Base-by-base conservation (phyloP, 2,329 filamentous ascomycete genomes). In the Trichoderma simmonsii region DNA sequence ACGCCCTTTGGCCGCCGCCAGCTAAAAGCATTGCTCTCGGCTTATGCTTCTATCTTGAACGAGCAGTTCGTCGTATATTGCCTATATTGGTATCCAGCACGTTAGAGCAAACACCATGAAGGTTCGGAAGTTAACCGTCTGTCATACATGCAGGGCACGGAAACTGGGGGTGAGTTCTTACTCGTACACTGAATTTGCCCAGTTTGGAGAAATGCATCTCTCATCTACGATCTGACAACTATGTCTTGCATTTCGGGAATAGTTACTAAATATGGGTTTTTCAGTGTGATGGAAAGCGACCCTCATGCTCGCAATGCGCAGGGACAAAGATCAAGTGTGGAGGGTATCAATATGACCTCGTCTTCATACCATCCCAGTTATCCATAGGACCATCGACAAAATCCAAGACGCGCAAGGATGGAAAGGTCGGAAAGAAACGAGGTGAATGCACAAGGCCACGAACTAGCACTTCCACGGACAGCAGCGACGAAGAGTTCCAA, bases 261-360 rank as follows among this genome's bases (percentile, higher is more conserved):
- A 48, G 18, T 28, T 15, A 64, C 66, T 63, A 5, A 72, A 21
- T 66, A 11, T 63, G 39, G 21, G 11, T 9, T 28, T 15, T 7
- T n/a, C 32, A 78, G 77, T 78, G 76, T 69, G 77, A 78, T 39
- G 76, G 77, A 26, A 75, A 76, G 24, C 64, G 65, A 24, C 77
- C 77, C 2, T 71, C 74, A 5, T 78, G 77, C 51, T 75, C 77
- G 1, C 77, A 78, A 56, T 78, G 77, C 54, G 15, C 61, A 12
- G 59, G 72, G 9, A 73, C 73, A 8, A 64, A 73, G 14, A 74
- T 73, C 6, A 48, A 72, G 4, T 78, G 77, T 24, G 75, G 74
- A 3, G 77, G 77, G 11, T 78, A 78, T 57, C 73, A 75, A 15
- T 73, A 77, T 59, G 75, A 76, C 54, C 59, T 78, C 6, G 76